Conservation (phyloP, 495 filamentous ascomycete genomes). For the Hypoxylon rickii region DNA sequence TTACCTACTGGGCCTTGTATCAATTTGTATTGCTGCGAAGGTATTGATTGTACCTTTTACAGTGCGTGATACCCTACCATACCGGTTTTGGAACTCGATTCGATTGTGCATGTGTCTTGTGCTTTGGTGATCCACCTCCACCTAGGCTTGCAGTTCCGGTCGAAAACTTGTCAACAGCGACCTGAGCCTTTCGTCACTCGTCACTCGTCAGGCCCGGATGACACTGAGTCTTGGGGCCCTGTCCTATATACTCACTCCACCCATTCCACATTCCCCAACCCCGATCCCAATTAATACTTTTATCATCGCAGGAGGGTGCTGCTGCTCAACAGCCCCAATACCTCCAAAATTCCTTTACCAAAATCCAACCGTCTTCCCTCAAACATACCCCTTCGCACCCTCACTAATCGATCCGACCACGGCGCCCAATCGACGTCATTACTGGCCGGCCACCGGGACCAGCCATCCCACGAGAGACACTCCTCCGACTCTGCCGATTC, state of each 20-base stretch:
- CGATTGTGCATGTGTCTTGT: slow-evolving; percentile 35
- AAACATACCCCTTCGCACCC: slow-evolving; percentile 65
- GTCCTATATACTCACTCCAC: slow-evolving; percentile 40
- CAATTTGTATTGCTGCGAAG: too few relatives aligned
- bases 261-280: slow-evolving; percentile 37
- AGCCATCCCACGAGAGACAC: slow-evolving; percentile 49
- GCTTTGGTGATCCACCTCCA: slow-evolving; percentile 35
- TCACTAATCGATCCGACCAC: slow-evolving; percentile 47
- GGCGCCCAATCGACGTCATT: slow-evolving; percentile 47
- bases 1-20: too few relatives aligned
- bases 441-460: slow-evolving; percentile 43
- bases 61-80: slow-evolving; percentile 27
- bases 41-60: too few relatives aligned
- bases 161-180: slow-evolving; percentile 21
- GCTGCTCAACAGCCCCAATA: slow-evolving; percentile 62
- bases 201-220: slow-evolving; percentile 35
- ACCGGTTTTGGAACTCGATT: slow-evolving; percentile 15
- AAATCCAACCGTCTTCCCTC: slow-evolving; percentile 58
- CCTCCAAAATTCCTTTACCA: slow-evolving; percentile 61
- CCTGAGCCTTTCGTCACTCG: slow-evolving; percentile 32
- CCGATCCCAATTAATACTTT: slow-evolving; percentile 31
- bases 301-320: slow-evolving; percentile 56
- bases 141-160: slow-evolving; percentile 23
- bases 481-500: slow-evolving; percentile 66
- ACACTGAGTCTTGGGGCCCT: slow-evolving; percentile 31